Evolutionary conservation across 129 eudicot genomes (phyloP).

Genomic region (Arctium lappa): DNA sequence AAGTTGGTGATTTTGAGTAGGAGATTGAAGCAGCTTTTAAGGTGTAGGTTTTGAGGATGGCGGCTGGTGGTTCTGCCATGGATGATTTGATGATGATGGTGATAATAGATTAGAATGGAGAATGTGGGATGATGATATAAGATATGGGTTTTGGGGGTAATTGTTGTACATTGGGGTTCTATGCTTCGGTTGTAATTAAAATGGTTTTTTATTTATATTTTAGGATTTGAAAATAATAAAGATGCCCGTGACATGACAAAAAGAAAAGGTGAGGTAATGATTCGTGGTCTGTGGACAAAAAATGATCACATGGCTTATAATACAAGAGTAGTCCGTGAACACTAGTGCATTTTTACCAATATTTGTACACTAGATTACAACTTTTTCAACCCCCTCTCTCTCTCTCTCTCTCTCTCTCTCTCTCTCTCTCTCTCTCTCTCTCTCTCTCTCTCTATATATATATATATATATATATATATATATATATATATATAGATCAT

Average conservation of each 20-base stretch:
- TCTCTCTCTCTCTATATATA: no score
- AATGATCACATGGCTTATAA: constrained; percentile 29
- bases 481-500: no score
- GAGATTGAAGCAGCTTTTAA: constrained; percentile 67
- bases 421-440: no score
- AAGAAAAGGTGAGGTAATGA: constrained; percentile 13
- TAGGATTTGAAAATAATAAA: not conserved
- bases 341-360: not conserved
- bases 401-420: no score
- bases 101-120: constrained; percentile 15
- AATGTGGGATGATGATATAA: constrained; percentile 5
- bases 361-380: no score
- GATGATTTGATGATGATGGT: constrained; percentile 11
- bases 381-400: no score
- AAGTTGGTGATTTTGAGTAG: constrained; percentile 59
- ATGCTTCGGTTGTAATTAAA: not conserved
- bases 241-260: constrained; percentile 21
- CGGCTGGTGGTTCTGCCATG: constrained; percentile 40
- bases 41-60: constrained; percentile 46
- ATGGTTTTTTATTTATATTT: not conserved
- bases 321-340: constrained; percentile 28
- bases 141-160: constrained; percentile 9
- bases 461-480: no score
- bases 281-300: constrained; percentile 27
- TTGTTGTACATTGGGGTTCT: not conserved